Base-by-base conservation (phyloP, 768 basidiomycete species). In the Trichaptum fuscoviolaceum region DNA sequence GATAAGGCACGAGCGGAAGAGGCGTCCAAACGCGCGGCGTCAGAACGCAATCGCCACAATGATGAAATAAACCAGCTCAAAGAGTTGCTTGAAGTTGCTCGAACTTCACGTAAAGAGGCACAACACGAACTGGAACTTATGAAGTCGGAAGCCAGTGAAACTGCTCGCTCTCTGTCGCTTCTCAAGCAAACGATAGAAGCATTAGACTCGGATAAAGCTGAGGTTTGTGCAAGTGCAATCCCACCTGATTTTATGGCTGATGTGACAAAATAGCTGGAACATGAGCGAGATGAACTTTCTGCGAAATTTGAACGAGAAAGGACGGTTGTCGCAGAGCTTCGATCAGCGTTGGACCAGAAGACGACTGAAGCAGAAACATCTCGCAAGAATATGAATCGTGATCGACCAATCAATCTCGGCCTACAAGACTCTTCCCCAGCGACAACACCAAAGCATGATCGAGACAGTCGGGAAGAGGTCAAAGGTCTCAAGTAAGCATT, bases 401-500 rank as follows among this genome's bases (percentile, higher is more conserved):
- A 91, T 57, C 70, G 79, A 17, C 69, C 84, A 2, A 67, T 88
- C 63, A 79, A 80, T 64, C 84, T 79, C 67, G 76, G 82, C 69
- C 57, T 75, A 63, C 70, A 77, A 64, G 70, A 76, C 68, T 57
- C 67, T 9, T 57, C 71, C 2, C 66, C 67, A 10, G 69, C 73
- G 17, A 76, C 80, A 1, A 69, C 77, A 9, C 77, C 81, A 17
- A 88, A 86, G 71, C 77, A 85, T 24, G 88, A 90, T 69, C 73
- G 79, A 7, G 79, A 82, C 58, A 77, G 80, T 26, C 73, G 75
- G 20, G 89, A 92, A 65, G 93, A 95, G 76, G 87, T 94, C 66
- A 87, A 83, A 15, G 94, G 94, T 8, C 83, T 96, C 57, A 95
- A 95, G 92, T 93, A 74, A 26, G 82, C 3, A 75, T 15, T 59